Evolutionary conservation across 2,329 filamentous ascomycete species (phyloP).

Genomic region (Paraphaeosphaeria sporulosa): DNA sequence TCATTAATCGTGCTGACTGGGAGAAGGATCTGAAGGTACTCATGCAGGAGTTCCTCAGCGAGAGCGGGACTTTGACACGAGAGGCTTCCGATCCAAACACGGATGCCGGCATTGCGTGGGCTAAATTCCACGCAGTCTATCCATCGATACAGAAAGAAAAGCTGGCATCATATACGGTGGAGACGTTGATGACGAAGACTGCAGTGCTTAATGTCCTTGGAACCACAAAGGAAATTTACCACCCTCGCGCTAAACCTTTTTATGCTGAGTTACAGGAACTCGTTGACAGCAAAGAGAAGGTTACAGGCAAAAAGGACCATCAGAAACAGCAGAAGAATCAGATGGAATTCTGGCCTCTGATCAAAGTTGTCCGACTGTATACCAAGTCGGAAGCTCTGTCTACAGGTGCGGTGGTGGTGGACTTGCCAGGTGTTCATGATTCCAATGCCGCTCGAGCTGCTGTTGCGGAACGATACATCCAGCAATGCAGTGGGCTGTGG

Average conservation of each 20-base stretch:
- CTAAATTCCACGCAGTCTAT: conserved; percentile 61
- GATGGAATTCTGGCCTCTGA: conserved; percentile 60
- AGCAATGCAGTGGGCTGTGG: conserved; percentile 67
- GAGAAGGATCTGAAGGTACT: conserved; percentile 59
- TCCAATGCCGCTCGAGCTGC: conserved; percentile 66
- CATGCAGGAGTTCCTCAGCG: conserved; percentile 57
- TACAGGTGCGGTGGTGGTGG: conserved; percentile 64
- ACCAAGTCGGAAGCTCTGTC: conserved; percentile 59
- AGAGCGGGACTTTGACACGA: conserved; percentile 47
- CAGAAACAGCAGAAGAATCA: conserved; percentile 31
- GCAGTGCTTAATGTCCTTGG: conserved; percentile 57
- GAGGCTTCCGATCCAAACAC: conserved; percentile 54
- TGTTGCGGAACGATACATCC: conserved; percentile 66
- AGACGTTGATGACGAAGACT: conserved; percentile 53
- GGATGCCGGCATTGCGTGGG: conserved; percentile 58
- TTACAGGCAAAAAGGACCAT: conserved; percentile 37
- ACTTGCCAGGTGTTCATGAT: conserved; percentile 67
- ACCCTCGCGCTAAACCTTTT: conserved; percentile 51
- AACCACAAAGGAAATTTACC: conserved; percentile 51
- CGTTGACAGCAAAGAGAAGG: conserved; percentile 64
- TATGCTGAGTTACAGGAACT: conserved; percentile 58
- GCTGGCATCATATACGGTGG: conserved; percentile 46
- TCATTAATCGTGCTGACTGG: conserved; percentile 63
- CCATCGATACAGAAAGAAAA: conserved; percentile 52
- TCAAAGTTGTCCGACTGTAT: conserved; percentile 63